phyloP scores from a whole-genome alignment of 1,284 basidiomycete genomes.

The Ustilago hordei region DNA sequence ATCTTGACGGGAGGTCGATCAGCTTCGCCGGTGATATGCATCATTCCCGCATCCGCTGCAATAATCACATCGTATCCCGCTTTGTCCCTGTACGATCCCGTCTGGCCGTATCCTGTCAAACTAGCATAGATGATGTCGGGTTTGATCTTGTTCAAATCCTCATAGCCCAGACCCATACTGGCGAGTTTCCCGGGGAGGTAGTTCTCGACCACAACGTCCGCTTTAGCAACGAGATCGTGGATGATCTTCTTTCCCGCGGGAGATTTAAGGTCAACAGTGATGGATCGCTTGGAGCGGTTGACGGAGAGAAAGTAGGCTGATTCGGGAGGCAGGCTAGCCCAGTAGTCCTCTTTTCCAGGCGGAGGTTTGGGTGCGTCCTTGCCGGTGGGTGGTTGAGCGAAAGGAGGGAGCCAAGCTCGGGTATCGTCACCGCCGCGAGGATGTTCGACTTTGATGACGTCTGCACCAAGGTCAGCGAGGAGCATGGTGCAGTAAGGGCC shows the following conservation, averaged over 20 bases:
- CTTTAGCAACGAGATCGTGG: slow-evolving; percentile 78
- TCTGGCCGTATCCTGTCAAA: slow-evolving; percentile 93
- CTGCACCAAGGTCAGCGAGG: slow-evolving; percentile 82
- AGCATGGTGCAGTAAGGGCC: slow-evolving; percentile 88
- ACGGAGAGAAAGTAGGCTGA: slow-evolving; percentile 91
- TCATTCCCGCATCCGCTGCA: slow-evolving; percentile 64
- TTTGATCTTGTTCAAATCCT: slow-evolving; percentile 83
- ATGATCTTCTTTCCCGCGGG: slow-evolving; percentile 83
- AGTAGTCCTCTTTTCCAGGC: slow-evolving; percentile 74
- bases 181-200: slow-evolving; percentile 78
- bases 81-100: slow-evolving; percentile 83
- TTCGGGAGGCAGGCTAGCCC: slow-evolving; percentile 79
- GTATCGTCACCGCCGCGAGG: slow-evolving; percentile 86
- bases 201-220: slow-evolving; percentile 79
- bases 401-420: slow-evolving; percentile 71
- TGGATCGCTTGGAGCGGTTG: slow-evolving; percentile 86
- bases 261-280: slow-evolving; percentile 88
- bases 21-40: slow-evolving; percentile 81
- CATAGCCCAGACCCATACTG: slow-evolving; percentile 85
- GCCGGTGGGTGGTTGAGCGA: slow-evolving; percentile 40
- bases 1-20: slow-evolving; percentile 85
- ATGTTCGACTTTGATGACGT: slow-evolving; percentile 80
- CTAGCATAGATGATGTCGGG: slow-evolving; percentile 87
- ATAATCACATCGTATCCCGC: slow-evolving; percentile 72
- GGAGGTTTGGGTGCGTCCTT: slow-evolving; percentile 40